These are phyloP conservation scores for Russula dissimulans DNA, from an alignment of 768 basidiomycete genomes.

Conservation along the genomic window DNA sequence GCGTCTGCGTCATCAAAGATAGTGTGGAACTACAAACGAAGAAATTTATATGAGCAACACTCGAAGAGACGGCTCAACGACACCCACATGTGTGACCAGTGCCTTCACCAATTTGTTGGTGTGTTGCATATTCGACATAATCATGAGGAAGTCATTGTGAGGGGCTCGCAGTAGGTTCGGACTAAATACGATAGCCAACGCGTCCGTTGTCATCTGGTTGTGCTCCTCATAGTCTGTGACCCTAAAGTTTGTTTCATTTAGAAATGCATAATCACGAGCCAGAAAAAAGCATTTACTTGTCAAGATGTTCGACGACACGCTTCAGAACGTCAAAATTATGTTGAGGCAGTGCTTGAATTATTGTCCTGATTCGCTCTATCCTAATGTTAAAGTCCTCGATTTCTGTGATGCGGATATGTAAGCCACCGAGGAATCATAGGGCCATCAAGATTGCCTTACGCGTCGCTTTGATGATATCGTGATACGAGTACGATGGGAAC, in stretches of 20 bases:
- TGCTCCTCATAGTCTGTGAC: constrained; percentile 84
- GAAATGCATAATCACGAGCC: neutral
- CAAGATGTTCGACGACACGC: constrained; percentile 76
- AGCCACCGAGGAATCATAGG: neutral
- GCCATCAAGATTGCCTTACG: constrained; percentile 32
- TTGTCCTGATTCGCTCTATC: constrained; percentile 49
- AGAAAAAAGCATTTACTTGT: constrained; percentile 36
- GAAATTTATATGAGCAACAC: constrained; percentile 14
- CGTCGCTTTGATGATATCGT: constrained; percentile 59
- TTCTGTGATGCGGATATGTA: constrained; percentile 32
- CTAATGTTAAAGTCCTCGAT: constrained; percentile 61
- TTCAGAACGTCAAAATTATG: constrained; percentile 72
- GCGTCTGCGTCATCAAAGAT: constrained; percentile 64
- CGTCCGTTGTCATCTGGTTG: constrained; percentile 85
- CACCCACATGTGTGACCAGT: constrained; percentile 65
- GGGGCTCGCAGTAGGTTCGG: constrained; percentile 72
- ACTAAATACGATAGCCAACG: constrained; percentile 78
- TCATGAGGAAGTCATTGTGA: constrained; percentile 67
- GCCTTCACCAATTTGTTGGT: constrained; percentile 28
- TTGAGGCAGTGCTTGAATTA: constrained; percentile 62
- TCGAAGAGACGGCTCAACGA: constrained; percentile 29
- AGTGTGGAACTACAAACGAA: constrained; percentile 36
- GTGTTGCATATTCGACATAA: constrained; percentile 61
- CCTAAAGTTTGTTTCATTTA: constrained; percentile 28
- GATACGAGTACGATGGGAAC: constrained; percentile 61